A percentile compares a stretch with the other conserved stretches of the same genome.
phyloP scores from a whole-genome alignment of 306 rosid genomes.

The Myrica gale region DNA sequence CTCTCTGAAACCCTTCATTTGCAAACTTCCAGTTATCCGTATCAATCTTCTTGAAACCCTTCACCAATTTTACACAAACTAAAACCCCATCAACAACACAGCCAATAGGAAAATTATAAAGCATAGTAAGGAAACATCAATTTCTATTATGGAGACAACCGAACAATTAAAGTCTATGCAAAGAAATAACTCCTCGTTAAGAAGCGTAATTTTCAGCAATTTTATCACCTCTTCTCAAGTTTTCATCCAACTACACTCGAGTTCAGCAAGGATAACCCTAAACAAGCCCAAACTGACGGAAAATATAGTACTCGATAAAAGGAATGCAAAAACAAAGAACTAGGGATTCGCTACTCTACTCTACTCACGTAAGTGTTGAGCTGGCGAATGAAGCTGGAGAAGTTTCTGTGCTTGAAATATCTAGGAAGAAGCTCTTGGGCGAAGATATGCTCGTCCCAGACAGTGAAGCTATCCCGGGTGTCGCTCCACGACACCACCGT shows the following conservation, averaged over 20 bases:
- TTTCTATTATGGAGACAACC: background rate
- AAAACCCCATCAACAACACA: background rate
- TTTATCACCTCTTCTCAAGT: background rate
- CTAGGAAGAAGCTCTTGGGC: conserved; percentile 68
- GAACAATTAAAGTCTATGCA: background rate
- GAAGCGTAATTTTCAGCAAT: background rate
- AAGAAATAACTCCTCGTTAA: background rate
- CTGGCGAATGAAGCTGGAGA: conserved; percentile 98
- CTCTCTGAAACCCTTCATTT: conserved; percentile 77
- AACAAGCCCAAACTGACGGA: background rate
- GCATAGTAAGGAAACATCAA: background rate
- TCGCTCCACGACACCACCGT: conserved; percentile 77
- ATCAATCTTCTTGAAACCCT: conserved; percentile 93
- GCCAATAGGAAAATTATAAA: background rate
- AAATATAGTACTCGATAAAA: background rate
- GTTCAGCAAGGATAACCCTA: background rate
- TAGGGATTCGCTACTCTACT: background rate
- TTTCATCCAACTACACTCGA: background rate
- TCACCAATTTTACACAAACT: background rate
- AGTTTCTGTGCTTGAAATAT: conserved; percentile 78
- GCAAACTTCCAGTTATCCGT: conserved; percentile 93
- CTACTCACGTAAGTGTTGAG: conserved; percentile 83
- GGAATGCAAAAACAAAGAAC: background rate
- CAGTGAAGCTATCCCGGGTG: conserved; percentile 61
- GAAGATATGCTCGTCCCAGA: conserved; percentile 81